Conservation (phyloP, 2,329 filamentous ascomycete genomes). For the Penicillium brevicompactum region DNA sequence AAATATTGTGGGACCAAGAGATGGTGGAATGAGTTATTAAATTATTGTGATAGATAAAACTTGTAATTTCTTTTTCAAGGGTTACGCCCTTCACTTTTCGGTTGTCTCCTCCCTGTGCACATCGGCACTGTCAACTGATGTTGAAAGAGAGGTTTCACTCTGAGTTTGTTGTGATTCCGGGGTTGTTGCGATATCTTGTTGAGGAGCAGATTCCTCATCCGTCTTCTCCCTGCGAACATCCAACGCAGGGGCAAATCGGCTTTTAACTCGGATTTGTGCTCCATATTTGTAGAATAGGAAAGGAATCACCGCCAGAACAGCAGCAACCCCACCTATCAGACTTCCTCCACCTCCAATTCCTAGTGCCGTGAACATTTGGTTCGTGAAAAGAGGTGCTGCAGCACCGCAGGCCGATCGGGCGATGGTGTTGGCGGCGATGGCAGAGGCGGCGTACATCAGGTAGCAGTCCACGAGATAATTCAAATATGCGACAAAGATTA, state of each 20-base stretch:
- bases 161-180: background rate
- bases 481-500: slow-evolving; percentile 56
- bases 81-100: background rate
- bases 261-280: slow-evolving; percentile 44
- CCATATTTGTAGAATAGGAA: slow-evolving; percentile 49
- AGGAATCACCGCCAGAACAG: slow-evolving; percentile 26
- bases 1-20: no score
- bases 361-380: slow-evolving; percentile 25
- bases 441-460: slow-evolving; percentile 34
- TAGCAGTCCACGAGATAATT: slow-evolving; percentile 60
- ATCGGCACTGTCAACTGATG: background rate
- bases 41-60: background rate
- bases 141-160: background rate
- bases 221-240: slow-evolving; percentile 2
- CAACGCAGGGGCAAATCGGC: slow-evolving; percentile 41
- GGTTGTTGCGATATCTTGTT: background rate
- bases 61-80: background rate
- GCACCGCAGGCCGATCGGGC: slow-evolving; percentile 25
- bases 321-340: slow-evolving; percentile 25
- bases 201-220: slow-evolving; percentile 2
- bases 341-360: slow-evolving; percentile 27
- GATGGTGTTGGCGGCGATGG: slow-evolving; percentile 26
- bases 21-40: background rate
- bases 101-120: background rate
- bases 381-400: slow-evolving; percentile 26